Conservation (phyloP, 345 rosid genomes). For the Bruguiera sexangula region DNA sequence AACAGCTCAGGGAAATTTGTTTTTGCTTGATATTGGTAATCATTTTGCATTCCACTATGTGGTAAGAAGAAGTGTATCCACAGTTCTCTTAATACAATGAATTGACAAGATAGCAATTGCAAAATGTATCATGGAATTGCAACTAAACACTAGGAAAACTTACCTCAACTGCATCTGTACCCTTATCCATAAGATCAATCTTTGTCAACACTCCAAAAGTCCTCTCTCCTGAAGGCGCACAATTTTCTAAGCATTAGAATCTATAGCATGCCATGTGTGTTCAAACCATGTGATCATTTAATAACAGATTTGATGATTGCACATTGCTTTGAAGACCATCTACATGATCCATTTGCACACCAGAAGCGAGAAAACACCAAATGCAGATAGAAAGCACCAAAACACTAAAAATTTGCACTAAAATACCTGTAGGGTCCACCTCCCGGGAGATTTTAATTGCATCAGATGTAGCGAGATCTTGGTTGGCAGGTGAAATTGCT, state of each 20-base stretch:
- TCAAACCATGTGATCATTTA: neutral
- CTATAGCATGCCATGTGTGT: neutral
- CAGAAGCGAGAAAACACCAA: too few relatives aligned
- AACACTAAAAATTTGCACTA: neutral
- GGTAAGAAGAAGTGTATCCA: too few relatives aligned
- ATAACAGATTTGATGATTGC: neutral
- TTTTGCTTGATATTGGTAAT: too few relatives aligned
- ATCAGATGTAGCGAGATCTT: constrained; percentile 99
- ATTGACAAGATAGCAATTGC: neutral
- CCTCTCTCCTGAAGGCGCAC: constrained; percentile 73
- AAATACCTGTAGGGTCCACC: constrained; percentile 90
- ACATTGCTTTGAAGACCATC: neutral
- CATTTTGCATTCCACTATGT: too few relatives aligned
- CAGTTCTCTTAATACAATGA: neutral
- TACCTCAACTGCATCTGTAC: constrained; percentile 98
- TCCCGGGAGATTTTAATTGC: constrained; percentile 98
- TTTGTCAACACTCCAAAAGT: constrained; percentile 96
- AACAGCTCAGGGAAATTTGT: neutral
- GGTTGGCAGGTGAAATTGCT: constrained; percentile 99
- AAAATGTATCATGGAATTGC: neutral
- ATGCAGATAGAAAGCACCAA: neutral
- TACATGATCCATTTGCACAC: too few relatives aligned
- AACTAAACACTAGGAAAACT: constrained; percentile 34
- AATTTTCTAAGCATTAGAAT: neutral
- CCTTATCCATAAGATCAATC: constrained; percentile 99